phyloP scores from a whole-genome alignment of 2,329 filamentous ascomycete species.

The Paracamarosporium sp. region DNA sequence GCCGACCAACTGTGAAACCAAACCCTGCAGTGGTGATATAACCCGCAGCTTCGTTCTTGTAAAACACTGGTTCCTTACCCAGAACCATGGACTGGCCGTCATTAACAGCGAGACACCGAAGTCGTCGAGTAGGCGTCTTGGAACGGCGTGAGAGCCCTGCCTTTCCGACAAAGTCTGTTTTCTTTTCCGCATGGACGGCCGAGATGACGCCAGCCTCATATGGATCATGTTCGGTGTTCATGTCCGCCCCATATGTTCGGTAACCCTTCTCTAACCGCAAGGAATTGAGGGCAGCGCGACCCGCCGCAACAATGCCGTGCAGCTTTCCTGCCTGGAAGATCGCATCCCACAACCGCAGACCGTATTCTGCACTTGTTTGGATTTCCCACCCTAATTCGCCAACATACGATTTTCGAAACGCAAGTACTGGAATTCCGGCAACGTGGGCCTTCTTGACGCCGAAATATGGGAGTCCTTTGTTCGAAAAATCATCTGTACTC shows the following conservation, averaged over 20 bases:
- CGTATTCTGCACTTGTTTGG: slow-evolving; percentile 65
- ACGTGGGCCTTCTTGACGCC: slow-evolving; percentile 58
- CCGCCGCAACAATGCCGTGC: slow-evolving; percentile 65
- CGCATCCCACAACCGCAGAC: slow-evolving; percentile 65
- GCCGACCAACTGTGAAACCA: slow-evolving; percentile 65
- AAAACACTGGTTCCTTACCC: slow-evolving; percentile 68
- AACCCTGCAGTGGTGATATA: slow-evolving; percentile 69
- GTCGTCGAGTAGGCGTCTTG: slow-evolving; percentile 38
- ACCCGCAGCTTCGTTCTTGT: slow-evolving; percentile 55
- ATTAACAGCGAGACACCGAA: slow-evolving; percentile 62
- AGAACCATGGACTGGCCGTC: slow-evolving; percentile 64
- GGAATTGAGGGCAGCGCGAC: slow-evolving; percentile 64
- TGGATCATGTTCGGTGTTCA: slow-evolving; percentile 67
- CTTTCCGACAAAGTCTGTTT: slow-evolving; percentile 59
- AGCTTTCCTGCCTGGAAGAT: slow-evolving; percentile 62
- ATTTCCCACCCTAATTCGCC: slow-evolving; percentile 70
- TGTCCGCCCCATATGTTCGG: slow-evolving; percentile 63
- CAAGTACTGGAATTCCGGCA: slow-evolving; percentile 63
- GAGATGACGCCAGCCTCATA: slow-evolving; percentile 64
- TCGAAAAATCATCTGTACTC: slow-evolving; percentile 55
- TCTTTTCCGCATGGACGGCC: slow-evolving; percentile 57
- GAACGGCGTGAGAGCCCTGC: slow-evolving; percentile 55
- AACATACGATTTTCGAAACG: slow-evolving; percentile 65
- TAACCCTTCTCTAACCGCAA: slow-evolving; percentile 67
- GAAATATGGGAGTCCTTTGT: slow-evolving; percentile 58